Conservation (phyloP, 1,139 yeast genomes). For the Diutina siamensis region DNA sequence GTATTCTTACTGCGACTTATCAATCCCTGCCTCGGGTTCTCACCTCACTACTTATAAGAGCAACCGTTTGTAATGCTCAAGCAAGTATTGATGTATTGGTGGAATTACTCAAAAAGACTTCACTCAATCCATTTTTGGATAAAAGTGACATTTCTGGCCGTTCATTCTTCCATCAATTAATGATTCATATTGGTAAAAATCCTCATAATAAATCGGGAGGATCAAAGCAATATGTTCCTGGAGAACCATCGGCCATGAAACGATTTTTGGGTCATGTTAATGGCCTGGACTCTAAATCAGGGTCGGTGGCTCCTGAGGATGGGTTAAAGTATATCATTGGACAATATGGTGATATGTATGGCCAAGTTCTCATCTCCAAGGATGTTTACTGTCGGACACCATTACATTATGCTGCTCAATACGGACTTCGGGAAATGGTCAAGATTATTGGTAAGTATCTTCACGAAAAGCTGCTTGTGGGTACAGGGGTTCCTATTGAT, state of each 20-base stretch:
- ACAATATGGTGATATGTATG: conserved; percentile 36
- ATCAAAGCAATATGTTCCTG: conserved; percentile 24
- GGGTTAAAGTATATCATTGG: conserved; percentile 38
- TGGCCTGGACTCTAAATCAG: conserved; percentile 54
- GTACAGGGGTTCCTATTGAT: conserved; percentile 42
- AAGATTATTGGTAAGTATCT: conserved; percentile 40
- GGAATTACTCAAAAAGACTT: conserved; percentile 8
- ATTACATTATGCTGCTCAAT: conserved; percentile 81
- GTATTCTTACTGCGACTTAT: not conserved
- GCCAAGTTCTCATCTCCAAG: conserved; percentile 43
- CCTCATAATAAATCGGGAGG: conserved; percentile 8
- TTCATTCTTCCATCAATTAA: conserved; percentile 74
- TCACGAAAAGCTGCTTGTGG: conserved; percentile 19
- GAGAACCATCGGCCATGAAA: conserved; percentile 15
- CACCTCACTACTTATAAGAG: conserved; percentile 41
- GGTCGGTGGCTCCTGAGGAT: conserved; percentile 9
- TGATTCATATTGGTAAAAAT: conserved; percentile 62
- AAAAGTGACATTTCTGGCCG: conserved; percentile 69
- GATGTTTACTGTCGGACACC: conserved; percentile 82
- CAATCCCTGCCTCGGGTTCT: not conserved
- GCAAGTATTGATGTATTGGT: conserved; percentile 49
- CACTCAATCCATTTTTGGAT: conserved; percentile 26
- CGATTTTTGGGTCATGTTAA: conserved; percentile 21
- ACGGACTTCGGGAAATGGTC: conserved; percentile 62
- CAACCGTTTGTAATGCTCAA: conserved; percentile 40